phyloP scores from a whole-genome alignment of 2,329 filamentous ascomycete genomes.

The Pseudogymnoascus sp. region DNA sequence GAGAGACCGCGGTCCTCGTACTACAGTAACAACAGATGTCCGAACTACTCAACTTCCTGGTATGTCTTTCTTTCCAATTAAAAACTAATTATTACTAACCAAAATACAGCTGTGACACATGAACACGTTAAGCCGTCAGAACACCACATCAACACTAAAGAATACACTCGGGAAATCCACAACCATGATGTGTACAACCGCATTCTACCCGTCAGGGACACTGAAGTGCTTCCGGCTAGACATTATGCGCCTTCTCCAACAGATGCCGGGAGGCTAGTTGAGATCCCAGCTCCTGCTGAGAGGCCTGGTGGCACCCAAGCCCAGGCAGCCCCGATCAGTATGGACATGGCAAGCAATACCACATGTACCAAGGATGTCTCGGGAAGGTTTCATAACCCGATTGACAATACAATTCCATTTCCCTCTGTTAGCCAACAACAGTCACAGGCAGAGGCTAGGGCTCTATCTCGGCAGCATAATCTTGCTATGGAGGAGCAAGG shows the following conservation, averaged over 20 bases:
- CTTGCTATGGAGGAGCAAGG: neutral
- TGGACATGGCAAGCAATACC: neutral
- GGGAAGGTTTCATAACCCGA: neutral
- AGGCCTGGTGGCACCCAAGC: neutral
- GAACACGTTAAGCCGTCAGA: constrained; percentile 36
- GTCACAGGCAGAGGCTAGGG: neutral
- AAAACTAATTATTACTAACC: neutral
- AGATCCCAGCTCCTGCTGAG: constrained; percentile 34
- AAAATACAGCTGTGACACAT: constrained; percentile 37
- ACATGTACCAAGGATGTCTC: neutral
- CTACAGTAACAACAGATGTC: neutral
- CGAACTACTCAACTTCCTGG: neutral
- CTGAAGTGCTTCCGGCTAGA: constrained; percentile 43
- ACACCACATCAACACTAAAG: constrained; percentile 39
- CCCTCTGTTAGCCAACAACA: neutral
- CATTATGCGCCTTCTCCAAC: constrained; percentile 34
- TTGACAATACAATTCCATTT: neutral
- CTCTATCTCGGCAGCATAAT: neutral
- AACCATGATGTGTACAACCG: constrained; percentile 44
- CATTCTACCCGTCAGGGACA: constrained; percentile 43
- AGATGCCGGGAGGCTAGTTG: constrained; percentile 33
- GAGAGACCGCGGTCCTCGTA: neutral
- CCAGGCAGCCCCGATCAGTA: neutral
- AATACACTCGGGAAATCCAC: constrained; percentile 45
- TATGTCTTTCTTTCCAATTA: neutral